phyloP scores from a whole-genome alignment of 352 stramenopile species.

The Pythium phragmitis region DNA sequence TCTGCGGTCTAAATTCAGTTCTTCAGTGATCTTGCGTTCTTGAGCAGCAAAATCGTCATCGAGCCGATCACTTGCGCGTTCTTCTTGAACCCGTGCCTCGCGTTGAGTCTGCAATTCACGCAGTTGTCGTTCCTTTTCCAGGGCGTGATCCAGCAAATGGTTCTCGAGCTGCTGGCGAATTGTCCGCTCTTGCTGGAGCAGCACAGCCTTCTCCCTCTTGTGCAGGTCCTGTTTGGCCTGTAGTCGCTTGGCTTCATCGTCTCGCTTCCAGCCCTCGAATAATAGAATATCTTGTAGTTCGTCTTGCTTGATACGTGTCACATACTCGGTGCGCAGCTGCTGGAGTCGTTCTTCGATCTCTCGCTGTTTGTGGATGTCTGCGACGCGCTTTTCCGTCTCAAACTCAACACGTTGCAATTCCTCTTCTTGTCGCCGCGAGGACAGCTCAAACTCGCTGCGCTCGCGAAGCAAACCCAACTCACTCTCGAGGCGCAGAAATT shows the following conservation, averaged over 20 bases:
- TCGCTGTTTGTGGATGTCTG: constrained; percentile 53
- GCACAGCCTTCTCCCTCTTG: constrained; percentile 40
- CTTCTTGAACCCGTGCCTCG: constrained; percentile 14
- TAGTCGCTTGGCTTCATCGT: constrained; percentile 52
- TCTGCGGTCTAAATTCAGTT: not conserved
- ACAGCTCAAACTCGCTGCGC: constrained; percentile 64
- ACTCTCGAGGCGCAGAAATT: constrained; percentile 54
- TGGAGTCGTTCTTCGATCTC: constrained; percentile 69
- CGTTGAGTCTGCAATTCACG: constrained; percentile 28
- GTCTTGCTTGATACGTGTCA: constrained; percentile 67
- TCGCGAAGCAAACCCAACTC: constrained; percentile 59
- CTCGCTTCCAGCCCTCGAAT: constrained; percentile 72
- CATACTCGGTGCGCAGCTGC: constrained; percentile 65
- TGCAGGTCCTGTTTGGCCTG: constrained; percentile 34
- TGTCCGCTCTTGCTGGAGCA: constrained; percentile 51
- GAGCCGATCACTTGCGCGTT: not conserved
- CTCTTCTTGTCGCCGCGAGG: constrained; percentile 73
- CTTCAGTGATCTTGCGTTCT: constrained; percentile 8
- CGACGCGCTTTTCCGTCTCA: constrained; percentile 64
- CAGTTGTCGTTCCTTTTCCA: constrained; percentile 28
- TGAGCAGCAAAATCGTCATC: not conserved
- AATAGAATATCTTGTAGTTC: constrained; percentile 68
- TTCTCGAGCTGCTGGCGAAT: constrained; percentile 43
- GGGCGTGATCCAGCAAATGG: constrained; percentile 24
- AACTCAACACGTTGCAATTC: constrained; percentile 71